Base-by-base conservation (phyloP, 139 green algal genomes). In the Coelastrella sp. region DNA sequence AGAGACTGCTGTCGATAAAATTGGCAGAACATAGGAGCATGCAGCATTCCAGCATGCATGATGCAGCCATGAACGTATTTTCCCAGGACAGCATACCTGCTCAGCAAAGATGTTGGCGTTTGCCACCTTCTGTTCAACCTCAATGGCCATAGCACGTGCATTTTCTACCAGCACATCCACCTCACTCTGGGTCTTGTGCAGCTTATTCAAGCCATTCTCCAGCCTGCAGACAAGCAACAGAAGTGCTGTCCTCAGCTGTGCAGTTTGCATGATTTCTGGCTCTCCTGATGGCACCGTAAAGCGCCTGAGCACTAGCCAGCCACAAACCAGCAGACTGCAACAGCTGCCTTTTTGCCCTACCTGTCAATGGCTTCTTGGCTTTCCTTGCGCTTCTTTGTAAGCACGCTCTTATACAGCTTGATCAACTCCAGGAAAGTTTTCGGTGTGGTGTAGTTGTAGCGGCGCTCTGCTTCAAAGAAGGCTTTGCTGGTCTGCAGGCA, bases 371-470 rank as follows among this genome's bases (percentile, higher is more conserved):
- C 91, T 61, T 93, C 90, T 91, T 95, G 91, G 76, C 90, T 96
- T 58, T 80, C 65, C 86, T 96, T 92, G 22, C 95, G 95, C 93
- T 97, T 97, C 32, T 79, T 58, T 3, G 91, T 78, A 23, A 98
- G 95, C 89, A 97, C 90, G 76, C 90, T 96, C 93, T 97, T 97
- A 95, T 98, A 98, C 47, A 98, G 95, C 94, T 97, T 97, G 93
- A 98, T 98, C 32, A 98, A 93, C 95, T 98, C 96, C 68, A 98
- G 85, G 94, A 98, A 98, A 0, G 96, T 97, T 95, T 98, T 98
- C 76, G 97, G 97, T 3, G 97, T 98, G 60, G 96, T 98, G 95
- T 98, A 98, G 76, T 96, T 96, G 91, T 96, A 96, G 75, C 96
- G 94, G 73, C 95, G 95, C 94, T 98, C 96, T 0, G 86, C 80